These are phyloP conservation scores for Phytomonas sp. DNA, from an alignment of 208 protist genomes.

Conservation along the genomic window DNA sequence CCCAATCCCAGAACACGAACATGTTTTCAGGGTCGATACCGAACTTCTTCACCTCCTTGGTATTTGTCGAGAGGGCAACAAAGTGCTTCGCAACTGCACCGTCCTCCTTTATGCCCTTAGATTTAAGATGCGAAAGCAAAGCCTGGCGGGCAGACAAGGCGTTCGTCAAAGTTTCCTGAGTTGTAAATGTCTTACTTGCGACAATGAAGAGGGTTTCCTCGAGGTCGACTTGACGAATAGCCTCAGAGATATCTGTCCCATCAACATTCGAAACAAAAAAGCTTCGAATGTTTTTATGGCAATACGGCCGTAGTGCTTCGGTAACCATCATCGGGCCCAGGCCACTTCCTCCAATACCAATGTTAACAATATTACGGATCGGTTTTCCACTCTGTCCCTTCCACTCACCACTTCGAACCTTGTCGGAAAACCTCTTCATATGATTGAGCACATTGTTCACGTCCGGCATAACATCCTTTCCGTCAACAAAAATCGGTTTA, in stretches of 20 bases:
- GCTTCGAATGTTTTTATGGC: constrained; percentile 46
- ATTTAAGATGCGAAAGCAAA: constrained; percentile 66
- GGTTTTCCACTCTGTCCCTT: constrained; percentile 92
- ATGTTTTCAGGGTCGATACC: constrained; percentile 95
- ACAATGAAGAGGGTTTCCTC: constrained; percentile 96
- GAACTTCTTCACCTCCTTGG: constrained; percentile 84
- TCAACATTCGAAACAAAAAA: constrained; percentile 98
- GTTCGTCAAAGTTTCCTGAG: constrained; percentile 96
- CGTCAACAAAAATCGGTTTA: constrained; percentile 87
- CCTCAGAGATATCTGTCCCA: constrained; percentile 93
- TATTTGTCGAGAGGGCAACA: constrained; percentile 96
- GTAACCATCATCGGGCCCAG: constrained; percentile 93
- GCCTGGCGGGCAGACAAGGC: constrained; percentile 85
- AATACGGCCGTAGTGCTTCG: constrained; percentile 90
- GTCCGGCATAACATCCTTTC: constrained; percentile 91
- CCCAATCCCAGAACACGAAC: constrained; percentile 98
- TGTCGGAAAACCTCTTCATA: constrained; percentile 86
- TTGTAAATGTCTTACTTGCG: constrained; percentile 97
- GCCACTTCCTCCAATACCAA: constrained; percentile 97
- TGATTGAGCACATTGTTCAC: constrained; percentile 91
- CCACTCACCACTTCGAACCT: constrained; percentile 87
- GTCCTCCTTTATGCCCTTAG: constrained; percentile 24
- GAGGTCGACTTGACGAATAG: constrained; percentile 67
- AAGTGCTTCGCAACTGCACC: constrained; percentile 94
- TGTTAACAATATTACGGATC: constrained; percentile 96